These are phyloP conservation scores for Hymenoscyphus salicellus DNA, from an alignment of 2,329 filamentous ascomycete genomes.

Conservation along the genomic window DNA sequence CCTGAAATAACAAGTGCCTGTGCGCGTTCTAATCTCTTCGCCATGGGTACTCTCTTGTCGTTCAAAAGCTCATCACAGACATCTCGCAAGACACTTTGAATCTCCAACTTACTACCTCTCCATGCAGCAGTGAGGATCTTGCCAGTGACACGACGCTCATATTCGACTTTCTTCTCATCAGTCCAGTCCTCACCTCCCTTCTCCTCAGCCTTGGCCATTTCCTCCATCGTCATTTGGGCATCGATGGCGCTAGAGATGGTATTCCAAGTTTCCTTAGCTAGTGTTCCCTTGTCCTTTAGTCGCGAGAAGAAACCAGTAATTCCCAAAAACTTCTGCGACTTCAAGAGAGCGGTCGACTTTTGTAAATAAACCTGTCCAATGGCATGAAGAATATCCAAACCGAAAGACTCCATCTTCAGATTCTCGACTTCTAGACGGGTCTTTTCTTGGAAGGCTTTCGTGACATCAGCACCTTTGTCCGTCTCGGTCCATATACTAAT, in stretches of 20 bases:
- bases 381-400: conserved; percentile 90
- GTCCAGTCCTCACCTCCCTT: conserved; percentile 96
- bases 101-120: conserved; percentile 96
- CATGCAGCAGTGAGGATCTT: conserved; percentile 97
- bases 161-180: conserved; percentile 93
- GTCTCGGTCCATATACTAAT: conserved; percentile 97
- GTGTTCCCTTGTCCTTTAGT: conserved; percentile 91
- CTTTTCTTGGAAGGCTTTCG: conserved; percentile 87
- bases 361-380: conserved; percentile 87
- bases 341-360: conserved; percentile 83
- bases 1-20: conserved; percentile 86
- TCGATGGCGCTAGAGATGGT: conserved; percentile 96
- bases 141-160: conserved; percentile 90
- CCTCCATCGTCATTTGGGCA: conserved; percentile 97
- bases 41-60: conserved; percentile 71
- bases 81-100: conserved; percentile 90
- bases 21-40: conserved; percentile 86
- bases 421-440: conserved; percentile 94
- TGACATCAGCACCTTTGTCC: conserved; percentile 82
- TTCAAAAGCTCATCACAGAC: conserved; percentile 88
- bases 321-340: conserved; percentile 94
- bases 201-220: conserved; percentile 96
- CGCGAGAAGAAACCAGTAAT: conserved; percentile 92
- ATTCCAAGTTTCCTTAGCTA: conserved; percentile 98
- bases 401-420: conserved; percentile 98